Conservation (phyloP, 1,284 basidiomycete species). For the Ustilago xerochloae region DNA sequence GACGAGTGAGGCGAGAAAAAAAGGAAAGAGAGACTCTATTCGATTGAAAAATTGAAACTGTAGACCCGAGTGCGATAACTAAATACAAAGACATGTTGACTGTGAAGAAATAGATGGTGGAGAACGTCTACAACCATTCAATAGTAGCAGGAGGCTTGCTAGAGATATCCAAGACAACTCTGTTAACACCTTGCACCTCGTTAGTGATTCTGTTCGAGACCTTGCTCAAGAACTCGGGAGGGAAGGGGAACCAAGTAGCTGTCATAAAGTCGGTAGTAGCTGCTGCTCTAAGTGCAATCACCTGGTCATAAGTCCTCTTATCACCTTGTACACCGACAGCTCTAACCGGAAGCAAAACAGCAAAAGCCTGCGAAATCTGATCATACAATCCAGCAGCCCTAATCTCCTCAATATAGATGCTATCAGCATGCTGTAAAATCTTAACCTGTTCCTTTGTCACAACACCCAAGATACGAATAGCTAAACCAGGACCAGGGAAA, state of each 20-base stretch:
- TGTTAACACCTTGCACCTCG: conserved; percentile 85
- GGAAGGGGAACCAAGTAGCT: conserved; percentile 78
- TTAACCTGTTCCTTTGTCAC: conserved; percentile 92
- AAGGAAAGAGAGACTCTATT: conserved; percentile 1
- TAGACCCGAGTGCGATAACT: too few relatives aligned
- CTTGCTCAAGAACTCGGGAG: conserved; percentile 86
- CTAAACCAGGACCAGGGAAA: conserved; percentile 98
- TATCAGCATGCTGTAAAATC: conserved; percentile 93
- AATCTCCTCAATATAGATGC: conserved; percentile 98
- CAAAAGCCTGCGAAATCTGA: conserved; percentile 95
- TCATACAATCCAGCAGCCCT: conserved; percentile 90
- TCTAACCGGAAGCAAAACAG: conserved; percentile 93
- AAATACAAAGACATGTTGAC: not conserved
- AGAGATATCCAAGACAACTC: conserved; percentile 79
- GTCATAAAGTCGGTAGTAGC: conserved; percentile 68
- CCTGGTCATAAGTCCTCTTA: conserved; percentile 95
- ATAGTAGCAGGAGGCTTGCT: conserved; percentile 90
- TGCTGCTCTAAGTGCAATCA: conserved; percentile 69
- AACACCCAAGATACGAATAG: conserved; percentile 97
- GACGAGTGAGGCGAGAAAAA: too few relatives aligned
- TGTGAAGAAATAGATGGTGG: not conserved
- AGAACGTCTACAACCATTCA: conserved; percentile 66
- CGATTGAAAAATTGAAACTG: not conserved
- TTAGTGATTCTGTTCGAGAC: conserved; percentile 98
- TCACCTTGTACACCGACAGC: conserved; percentile 99